Conservation (phyloP, 192 early-diverging fungal species). For the Gigaspora rosea region DNA sequence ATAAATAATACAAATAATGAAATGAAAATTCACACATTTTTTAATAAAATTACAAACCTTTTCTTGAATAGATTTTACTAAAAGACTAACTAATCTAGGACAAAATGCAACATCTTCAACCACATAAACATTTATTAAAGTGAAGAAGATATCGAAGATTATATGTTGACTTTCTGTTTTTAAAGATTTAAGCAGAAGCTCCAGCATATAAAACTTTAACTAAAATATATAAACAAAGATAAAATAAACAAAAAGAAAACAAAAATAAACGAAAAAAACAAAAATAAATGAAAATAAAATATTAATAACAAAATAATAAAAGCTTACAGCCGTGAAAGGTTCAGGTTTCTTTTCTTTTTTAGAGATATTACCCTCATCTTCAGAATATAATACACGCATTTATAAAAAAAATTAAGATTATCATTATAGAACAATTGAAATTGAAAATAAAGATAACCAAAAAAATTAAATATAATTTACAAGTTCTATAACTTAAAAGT, state of each 20-base stretch:
- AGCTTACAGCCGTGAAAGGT: constrained; percentile 44
- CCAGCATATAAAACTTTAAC: constrained; percentile 69
- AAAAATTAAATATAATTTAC: too few relatives aligned
- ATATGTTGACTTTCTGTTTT: constrained; percentile 60
- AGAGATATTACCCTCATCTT: constrained; percentile 37
- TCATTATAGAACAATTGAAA: neutral
- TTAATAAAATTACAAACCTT: constrained; percentile 52
- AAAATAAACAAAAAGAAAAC: too few relatives aligned
- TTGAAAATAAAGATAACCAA: neutral
- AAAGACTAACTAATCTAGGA: constrained; percentile 66
- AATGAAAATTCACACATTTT: neutral
- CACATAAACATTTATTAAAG: constrained; percentile 68
- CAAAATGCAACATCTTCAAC: constrained; percentile 76
- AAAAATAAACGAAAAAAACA: neutral
- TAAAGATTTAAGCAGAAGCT: constrained; percentile 67
- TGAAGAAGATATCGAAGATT: constrained; percentile 70
- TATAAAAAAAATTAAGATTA: neutral
- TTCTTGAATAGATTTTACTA: constrained; percentile 74
- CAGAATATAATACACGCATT: constrained; percentile 49
- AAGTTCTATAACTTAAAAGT: constrained; percentile 41
- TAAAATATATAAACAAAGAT: constrained; percentile 17
- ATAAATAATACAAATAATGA: neutral
- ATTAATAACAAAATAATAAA: too few relatives aligned
- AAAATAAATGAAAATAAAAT: neutral
- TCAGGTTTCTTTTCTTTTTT: constrained; percentile 32